phyloP scores from a whole-genome alignment of 164 flowering plant genomes.

The Umbilicus rupestris region DNA sequence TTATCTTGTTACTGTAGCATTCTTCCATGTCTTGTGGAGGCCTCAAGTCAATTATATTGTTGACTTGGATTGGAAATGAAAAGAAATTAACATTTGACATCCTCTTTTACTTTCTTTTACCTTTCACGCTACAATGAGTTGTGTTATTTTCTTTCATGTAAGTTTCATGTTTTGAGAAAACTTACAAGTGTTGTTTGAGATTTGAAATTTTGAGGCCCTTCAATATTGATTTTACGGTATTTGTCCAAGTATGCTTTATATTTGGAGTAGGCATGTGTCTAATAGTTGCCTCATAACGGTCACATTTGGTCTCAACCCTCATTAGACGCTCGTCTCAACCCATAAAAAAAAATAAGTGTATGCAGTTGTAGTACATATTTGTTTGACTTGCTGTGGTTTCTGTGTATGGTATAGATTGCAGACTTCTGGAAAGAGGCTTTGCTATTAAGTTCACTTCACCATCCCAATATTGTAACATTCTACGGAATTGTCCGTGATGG shows the following conservation, averaged over 20 bases:
- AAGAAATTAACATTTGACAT: no score
- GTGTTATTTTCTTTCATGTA: no score
- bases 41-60: no score
- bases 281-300: not conserved
- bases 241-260: not conserved
- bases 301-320: not conserved
- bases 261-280: not conserved
- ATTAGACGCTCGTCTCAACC: not conserved
- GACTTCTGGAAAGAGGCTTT: slow-evolving; percentile 99
- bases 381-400: not conserved
- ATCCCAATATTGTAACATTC: slow-evolving; percentile 97
- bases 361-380: not conserved
- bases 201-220: no score
- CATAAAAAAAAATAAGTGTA: not conserved
- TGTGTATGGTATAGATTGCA: slow-evolving; percentile 46
- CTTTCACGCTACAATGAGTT: no score
- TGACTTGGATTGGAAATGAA: no score
- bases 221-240: no score
- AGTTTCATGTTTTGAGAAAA: no score
- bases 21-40: no score
- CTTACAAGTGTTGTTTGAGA: no score
- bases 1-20: no score
- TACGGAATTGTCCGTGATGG: slow-evolving; percentile 99
- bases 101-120: no score
- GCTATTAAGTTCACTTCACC: slow-evolving; percentile 84